Conservation (phyloP, 192 early-diverging fungal species). For the Mortierella claussenii region DNA sequence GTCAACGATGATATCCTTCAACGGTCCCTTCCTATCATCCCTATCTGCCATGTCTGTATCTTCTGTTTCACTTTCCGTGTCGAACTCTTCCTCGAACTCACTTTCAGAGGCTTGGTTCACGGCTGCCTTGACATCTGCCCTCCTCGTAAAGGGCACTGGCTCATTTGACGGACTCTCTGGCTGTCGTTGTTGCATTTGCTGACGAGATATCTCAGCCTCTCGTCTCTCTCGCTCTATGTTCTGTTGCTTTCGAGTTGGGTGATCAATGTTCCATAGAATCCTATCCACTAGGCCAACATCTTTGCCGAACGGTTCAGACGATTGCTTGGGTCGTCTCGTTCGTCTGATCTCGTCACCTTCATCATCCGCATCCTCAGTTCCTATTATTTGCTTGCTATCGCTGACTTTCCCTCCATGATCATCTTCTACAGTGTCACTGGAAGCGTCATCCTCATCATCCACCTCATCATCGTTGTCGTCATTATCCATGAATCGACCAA, state of each 20-base stretch:
- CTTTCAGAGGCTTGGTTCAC: neutral
- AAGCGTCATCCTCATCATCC: neutral
- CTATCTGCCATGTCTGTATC: conserved; percentile 10
- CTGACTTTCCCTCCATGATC: neutral
- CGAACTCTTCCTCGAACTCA: conserved; percentile 47
- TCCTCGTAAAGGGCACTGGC: neutral
- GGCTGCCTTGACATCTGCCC: neutral
- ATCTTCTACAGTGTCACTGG: neutral
- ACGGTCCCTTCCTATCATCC: conserved; percentile 15
- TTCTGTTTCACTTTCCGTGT: conserved; percentile 41
- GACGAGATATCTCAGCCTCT: neutral
- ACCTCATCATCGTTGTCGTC: conserved; percentile 26
- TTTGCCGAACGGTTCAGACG: conserved; percentile 26
- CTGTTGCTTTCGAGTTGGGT: conserved; percentile 17
- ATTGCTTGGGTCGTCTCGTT: neutral
- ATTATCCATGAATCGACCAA: conserved; percentile 47
- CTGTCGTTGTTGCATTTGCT: neutral
- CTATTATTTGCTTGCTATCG: neutral
- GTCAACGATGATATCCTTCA: neutral
- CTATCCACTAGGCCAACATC: conserved; percentile 37
- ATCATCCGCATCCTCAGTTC: conserved; percentile 24
- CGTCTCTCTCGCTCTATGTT: conserved; percentile 15
- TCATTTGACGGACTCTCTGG: neutral
- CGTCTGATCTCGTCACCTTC: neutral
- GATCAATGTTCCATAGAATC: conserved; percentile 43